Percentiles rank a stretch among this genome's conserved stretches.
phyloP scores from a whole-genome alignment of 1,139 yeast species.

The Protomyces macrosporus region DNA sequence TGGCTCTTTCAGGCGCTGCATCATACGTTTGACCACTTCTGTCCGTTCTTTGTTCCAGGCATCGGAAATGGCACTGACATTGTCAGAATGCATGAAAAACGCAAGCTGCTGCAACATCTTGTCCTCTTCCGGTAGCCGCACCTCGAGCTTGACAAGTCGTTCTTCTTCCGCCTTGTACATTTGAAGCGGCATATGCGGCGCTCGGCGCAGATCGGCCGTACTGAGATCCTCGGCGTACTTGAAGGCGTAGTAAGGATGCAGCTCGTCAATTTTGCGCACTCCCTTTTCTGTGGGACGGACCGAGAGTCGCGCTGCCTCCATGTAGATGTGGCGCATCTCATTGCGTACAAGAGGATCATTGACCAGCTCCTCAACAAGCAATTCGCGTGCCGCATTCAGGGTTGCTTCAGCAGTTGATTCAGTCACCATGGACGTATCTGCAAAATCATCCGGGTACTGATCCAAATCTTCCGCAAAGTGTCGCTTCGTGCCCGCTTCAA shows the following conservation, averaged over 20 bases:
- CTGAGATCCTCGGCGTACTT: slow-evolving; percentile 83
- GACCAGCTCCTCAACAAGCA: slow-evolving; percentile 71
- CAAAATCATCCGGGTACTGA: slow-evolving; percentile 59
- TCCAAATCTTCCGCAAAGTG: slow-evolving; percentile 66
- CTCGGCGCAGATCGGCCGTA: slow-evolving; percentile 61
- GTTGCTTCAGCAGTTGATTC: slow-evolving; percentile 49
- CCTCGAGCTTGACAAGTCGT: slow-evolving; percentile 51
- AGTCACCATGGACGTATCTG: slow-evolving; percentile 49
- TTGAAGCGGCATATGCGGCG: slow-evolving; percentile 76
- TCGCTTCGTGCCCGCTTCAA: slow-evolving; percentile 63
- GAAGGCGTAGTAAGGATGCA: slow-evolving; percentile 79
- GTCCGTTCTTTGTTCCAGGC: slow-evolving; percentile 81
- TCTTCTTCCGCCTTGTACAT: slow-evolving; percentile 84
- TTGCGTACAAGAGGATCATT: slow-evolving; percentile 78
- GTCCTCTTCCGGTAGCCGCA: slow-evolving; percentile 38
- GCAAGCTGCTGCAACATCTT: slow-evolving; percentile 47
- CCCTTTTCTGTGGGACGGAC: slow-evolving; percentile 86
- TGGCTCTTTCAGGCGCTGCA: slow-evolving; percentile 61
- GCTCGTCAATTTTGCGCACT: slow-evolving; percentile 66
- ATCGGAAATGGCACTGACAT: slow-evolving; percentile 70
- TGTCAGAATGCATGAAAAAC: slow-evolving; percentile 65
- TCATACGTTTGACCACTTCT: slow-evolving; percentile 58
- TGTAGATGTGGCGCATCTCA: slow-evolving; percentile 62
- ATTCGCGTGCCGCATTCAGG: slow-evolving; percentile 65
- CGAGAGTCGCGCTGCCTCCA: slow-evolving; percentile 63